Conservation (phyloP, 257 asterid genomes). For the Solanum bulbocastanum region DNA sequence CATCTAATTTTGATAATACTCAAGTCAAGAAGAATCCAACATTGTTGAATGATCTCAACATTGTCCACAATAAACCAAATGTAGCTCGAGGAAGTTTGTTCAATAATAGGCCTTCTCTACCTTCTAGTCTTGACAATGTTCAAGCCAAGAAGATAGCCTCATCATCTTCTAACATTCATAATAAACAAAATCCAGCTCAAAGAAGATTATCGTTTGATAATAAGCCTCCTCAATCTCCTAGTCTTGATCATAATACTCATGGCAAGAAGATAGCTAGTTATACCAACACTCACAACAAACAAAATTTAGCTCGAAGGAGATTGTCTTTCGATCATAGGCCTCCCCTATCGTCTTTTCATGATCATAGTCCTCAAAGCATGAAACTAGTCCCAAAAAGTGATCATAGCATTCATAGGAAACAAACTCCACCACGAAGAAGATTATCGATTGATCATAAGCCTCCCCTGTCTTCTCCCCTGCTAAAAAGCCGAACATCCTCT, state of each 20-base stretch:
- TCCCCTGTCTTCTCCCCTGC: conserved; percentile 22
- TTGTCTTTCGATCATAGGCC: conserved; percentile 41
- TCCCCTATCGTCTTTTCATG: conserved; percentile 17
- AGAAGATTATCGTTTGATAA: conserved; percentile 45
- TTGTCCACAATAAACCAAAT: background rate
- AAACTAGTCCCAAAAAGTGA: conserved; percentile 7
- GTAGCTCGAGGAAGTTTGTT: conserved; percentile 39
- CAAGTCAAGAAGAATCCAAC: conserved; percentile 23
- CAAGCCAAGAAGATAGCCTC: conserved; percentile 22
- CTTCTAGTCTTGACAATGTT: conserved; percentile 10
- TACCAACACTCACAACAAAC: background rate
- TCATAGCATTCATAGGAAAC: background rate
- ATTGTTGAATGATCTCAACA: background rate
- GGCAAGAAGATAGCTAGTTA: conserved; percentile 15
- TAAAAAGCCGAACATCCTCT: conserved; percentile 25
- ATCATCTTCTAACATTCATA: background rate
- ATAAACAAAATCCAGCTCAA: conserved; percentile 5
- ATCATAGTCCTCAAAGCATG: conserved; percentile 9
- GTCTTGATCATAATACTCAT: background rate
- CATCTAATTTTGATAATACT: background rate
- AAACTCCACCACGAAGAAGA: conserved; percentile 24
- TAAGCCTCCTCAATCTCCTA: conserved; percentile 24
- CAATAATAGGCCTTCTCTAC: conserved; percentile 30
- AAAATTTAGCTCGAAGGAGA: conserved; percentile 25
- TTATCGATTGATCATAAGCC: conserved; percentile 44